Evolutionary conservation across 495 filamentous ascomycete genomes (phyloP).

Genomic region (Penicillium arizonense): DNA sequence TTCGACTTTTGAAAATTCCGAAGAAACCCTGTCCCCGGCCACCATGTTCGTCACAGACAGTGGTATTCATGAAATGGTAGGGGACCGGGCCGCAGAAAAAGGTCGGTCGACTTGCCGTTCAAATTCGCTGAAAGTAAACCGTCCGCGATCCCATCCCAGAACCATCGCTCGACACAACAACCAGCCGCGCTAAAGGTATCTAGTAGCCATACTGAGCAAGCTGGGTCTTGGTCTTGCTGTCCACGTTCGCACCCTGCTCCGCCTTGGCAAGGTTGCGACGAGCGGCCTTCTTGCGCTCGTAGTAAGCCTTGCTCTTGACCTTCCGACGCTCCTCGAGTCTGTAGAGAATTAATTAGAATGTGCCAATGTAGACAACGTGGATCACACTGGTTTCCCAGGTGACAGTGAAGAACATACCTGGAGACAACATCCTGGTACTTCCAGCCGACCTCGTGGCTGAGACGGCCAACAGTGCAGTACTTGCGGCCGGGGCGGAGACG

Average conservation of each 20-base stretch:
- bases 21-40: conserved; percentile 30
- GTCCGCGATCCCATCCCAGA: conserved; percentile 45
- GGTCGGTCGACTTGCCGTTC: conserved; percentile 45
- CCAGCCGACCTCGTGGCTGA: conserved; percentile 99
- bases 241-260: conserved; percentile 85
- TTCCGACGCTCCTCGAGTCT: conserved; percentile 99
- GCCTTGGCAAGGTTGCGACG: conserved; percentile 86
- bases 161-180: conserved; percentile 48
- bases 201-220: conserved; percentile 73
- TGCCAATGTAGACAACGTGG: not conserved
- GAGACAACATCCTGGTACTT: conserved; percentile 99
- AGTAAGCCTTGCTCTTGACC: conserved; percentile 98
- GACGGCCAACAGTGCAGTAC: conserved; percentile 96
- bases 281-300: conserved; percentile 97
- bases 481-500: conserved; percentile 97
- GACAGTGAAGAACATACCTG: conserved; percentile 61
- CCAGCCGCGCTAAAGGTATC: conserved; percentile 47
- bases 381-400: not conserved
- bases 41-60: conserved; percentile 40
- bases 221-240: conserved; percentile 68
- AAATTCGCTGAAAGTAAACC: conserved; percentile 47
- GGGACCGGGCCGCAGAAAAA: conserved; percentile 34
- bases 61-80: conserved; percentile 31
- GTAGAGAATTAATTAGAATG: conserved; percentile 15
- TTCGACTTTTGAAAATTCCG: conserved; percentile 31